Evolutionary conservation across 78 protist genomes (phyloP), one percentile per base, ranked within the genome.

Genomic region (Planoprotostelium fungivorum): DNA sequence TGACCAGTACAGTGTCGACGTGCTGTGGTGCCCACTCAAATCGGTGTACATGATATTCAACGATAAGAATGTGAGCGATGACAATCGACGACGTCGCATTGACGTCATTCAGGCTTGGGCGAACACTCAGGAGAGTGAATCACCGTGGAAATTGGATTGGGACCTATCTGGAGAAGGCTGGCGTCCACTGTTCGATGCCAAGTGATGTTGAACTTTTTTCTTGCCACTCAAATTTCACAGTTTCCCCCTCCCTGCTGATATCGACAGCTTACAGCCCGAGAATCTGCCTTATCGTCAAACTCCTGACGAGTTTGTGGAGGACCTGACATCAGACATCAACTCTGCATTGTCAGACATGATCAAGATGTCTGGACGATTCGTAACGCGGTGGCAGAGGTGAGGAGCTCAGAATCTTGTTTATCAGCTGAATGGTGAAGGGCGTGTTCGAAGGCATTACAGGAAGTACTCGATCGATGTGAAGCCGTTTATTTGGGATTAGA

Each of bases 171-270:
- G 23, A 10, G 1, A 35, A 29, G 63, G 28, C 0, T 23, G 25
- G 51, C 87, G 93, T 89, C 34, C 23, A 0, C 85, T 89, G 35
- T 36, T 91, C 29, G 29, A 35, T 84, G n/a, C 89, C 1, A 1
- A 28, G 37, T 34, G 16, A 36, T 34, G 28, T n/a, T 28, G 29
- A 37, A 10, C 23, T 29, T 34, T 16, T 31, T 36, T 36, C 9
- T 28, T 23, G 88, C 23, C 88, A 9, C 10, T 9, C 36, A 36
- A 86, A 28, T 25, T n/a, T 28, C 38, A n/a, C 86, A 34, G 35
- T 5, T 5, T n/a, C 38, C 86, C 86, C 34, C 36, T 5, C 63
- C 36, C n/a, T 1, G 9, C 34, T 1, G 88, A 34, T 36, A n/a
- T 86, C 38, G 88, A 86, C 34, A 34, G 35, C 29, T 1, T 84